Percentiles rank a stretch among this genome's conserved stretches.
These are phyloP conservation scores for Closterium sp. DNA, from an alignment of 139 green algal genomes.

Conservation along the genomic window DNA sequence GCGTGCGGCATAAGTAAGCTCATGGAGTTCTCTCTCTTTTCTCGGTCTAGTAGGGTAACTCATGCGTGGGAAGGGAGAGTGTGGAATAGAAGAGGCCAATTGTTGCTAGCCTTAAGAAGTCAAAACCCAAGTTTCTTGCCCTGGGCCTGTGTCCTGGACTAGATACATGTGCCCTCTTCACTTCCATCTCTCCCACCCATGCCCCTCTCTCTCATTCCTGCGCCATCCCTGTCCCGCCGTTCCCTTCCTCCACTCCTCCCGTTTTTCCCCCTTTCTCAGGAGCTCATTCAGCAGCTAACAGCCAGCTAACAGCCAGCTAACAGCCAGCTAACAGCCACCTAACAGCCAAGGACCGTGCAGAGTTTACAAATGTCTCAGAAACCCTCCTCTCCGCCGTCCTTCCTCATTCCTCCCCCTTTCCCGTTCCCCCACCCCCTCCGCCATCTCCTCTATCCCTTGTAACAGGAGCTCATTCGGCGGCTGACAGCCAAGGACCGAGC, in stretches of 20 bases:
- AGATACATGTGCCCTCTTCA: no score
- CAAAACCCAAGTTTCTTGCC: no score
- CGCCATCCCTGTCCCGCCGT: background rate
- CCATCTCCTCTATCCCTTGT: background rate
- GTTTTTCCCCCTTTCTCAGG: background rate
- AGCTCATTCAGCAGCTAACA: constrained; percentile 16
- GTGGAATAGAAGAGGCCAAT: no score
- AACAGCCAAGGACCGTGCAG: constrained; percentile 13
- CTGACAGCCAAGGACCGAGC: constrained; percentile 22
- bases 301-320: constrained; percentile 33
- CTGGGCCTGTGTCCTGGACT: no score
- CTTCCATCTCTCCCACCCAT: no score
- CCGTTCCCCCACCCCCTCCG: background rate
- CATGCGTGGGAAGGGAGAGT: no score
- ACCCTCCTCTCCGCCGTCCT: background rate
- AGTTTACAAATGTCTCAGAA: background rate
- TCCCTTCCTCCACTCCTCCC: background rate
- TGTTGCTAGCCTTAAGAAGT: no score
- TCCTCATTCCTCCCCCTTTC: background rate
- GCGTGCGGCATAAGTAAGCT: no score
- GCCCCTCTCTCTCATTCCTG: background rate
- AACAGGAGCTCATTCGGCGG: constrained; percentile 17
- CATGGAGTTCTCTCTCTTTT: no score
- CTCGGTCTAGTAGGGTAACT: no score
- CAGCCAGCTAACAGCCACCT: no score